A percentile compares a stretch with the other conserved stretches of the same genome.
phyloP scores from a whole-genome alignment of 2,329 filamentous ascomycete species.

The Paraphoma chrysanthemicola region DNA sequence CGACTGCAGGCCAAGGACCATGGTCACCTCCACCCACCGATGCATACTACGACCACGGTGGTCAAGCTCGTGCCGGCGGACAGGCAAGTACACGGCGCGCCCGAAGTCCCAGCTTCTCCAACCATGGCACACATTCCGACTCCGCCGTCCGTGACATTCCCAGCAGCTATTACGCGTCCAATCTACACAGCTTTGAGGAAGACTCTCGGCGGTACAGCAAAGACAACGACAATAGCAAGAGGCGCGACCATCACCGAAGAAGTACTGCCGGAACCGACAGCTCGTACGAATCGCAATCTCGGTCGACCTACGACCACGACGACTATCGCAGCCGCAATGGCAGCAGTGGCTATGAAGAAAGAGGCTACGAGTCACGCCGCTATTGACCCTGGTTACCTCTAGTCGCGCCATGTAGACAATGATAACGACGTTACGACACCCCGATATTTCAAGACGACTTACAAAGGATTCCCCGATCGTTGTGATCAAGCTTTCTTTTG shows the following conservation, averaged over 20 bases:
- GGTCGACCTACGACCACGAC: constrained; percentile 41
- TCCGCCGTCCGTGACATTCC: constrained; percentile 40
- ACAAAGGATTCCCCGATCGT: not conserved
- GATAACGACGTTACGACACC: constrained; percentile 8
- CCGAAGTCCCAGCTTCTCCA: constrained; percentile 44
- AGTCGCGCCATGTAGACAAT: not conserved
- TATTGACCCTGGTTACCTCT: constrained; percentile 24
- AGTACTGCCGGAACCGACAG: constrained; percentile 33
- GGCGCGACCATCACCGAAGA: constrained; percentile 33
- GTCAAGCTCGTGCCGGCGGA: constrained; percentile 30
- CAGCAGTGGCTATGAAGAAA: constrained; percentile 36
- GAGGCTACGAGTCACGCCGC: constrained; percentile 37
- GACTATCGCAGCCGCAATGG: constrained; percentile 35
- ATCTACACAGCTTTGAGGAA: constrained; percentile 41
- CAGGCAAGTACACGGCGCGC: constrained; percentile 30
- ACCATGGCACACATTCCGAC: constrained; percentile 44
- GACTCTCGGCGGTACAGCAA: constrained; percentile 37
- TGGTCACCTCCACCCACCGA: constrained; percentile 33
- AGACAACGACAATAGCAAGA: constrained; percentile 35
- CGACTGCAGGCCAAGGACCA: constrained; percentile 38
- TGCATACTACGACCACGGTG: constrained; percentile 24
- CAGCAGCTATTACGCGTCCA: constrained; percentile 38
- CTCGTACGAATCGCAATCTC: constrained; percentile 35
- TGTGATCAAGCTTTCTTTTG: constrained; percentile 3
- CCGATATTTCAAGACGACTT: not conserved